These are phyloP conservation scores for Monosporascus sp. DNA, from an alignment of 2,329 filamentous ascomycete species.

Conservation along the genomic window DNA sequence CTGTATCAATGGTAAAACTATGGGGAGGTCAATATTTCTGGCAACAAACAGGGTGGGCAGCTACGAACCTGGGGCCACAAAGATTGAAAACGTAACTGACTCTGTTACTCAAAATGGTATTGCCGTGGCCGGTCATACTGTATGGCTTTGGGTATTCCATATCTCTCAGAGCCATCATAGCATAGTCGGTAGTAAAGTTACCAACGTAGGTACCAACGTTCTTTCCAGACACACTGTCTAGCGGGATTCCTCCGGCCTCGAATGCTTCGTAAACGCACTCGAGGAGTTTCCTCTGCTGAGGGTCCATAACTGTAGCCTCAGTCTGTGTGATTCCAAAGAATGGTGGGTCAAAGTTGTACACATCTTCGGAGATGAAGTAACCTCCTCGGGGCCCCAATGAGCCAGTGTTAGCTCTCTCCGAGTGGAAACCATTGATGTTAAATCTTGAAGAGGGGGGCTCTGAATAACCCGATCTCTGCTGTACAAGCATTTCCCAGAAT, in stretches of 20 bases:
- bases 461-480: constrained; percentile 9
- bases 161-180: constrained; percentile 2
- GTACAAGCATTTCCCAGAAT: constrained; percentile 9
- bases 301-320: constrained; percentile 7
- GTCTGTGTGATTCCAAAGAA: constrained; percentile 6
- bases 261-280: constrained; percentile 7
- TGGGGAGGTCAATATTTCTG: no score
- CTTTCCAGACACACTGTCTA: constrained; percentile 3
- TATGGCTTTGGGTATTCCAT: constrained; percentile 5
- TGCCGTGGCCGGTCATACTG: constrained; percentile 2
- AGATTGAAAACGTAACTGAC: constrained; percentile 8
- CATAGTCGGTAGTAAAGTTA: constrained; percentile 6
- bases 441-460: constrained; percentile 7
- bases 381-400: constrained; percentile 5
- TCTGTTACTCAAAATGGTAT: constrained; percentile 6
- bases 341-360: constrained; percentile 4
- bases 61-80: constrained; percentile 1
- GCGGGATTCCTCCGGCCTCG: constrained; percentile 3
- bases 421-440: constrained; percentile 9
- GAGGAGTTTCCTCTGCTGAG: constrained; percentile 6
- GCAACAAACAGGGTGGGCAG: no score
- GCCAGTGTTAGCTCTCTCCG: constrained; percentile 6
- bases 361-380: constrained; percentile 6
- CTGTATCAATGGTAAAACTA: background rate
- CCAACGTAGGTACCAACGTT: constrained; percentile 5